Evolutionary conservation across 371 early-diverging fungal species (phyloP), one percentile per base, ranked within the genome.

Genomic region (Apophysomyces variabilis): DNA sequence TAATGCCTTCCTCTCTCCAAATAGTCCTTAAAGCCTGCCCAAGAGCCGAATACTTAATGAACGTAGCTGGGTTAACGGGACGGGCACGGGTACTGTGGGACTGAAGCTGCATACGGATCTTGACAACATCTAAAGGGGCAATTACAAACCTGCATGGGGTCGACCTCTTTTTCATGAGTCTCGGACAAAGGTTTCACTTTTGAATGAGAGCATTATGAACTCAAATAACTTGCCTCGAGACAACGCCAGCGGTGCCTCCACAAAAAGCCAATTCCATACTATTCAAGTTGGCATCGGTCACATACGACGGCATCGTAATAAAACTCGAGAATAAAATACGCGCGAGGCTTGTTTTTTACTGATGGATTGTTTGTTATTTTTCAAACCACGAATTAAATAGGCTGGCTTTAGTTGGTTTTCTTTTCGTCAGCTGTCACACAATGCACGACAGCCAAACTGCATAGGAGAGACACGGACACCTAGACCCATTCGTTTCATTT

Each of bases 121-220:
- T 97, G 68, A 96, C 87, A 2, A 97, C 97, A 62, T 97, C 98
- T 8, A 97, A 72, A 7, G 97, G 98, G 5, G 96, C 90, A 38
- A 95, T 90, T 5, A 92, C 84, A 56, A 85, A 83, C 58, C 85
- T 85, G 58, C 39, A 21, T 50, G 7, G 11, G 54, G 7, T 26
- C n/a, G 3, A 26, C 32, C 3, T 26, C 32, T 26, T 26, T 26
- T 26, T 3, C 32, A 26, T 26, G 32, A 26, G 32, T 26, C 32
- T 26, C 32, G 32, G 32, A 26, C 1, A 26, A 26, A 26, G 32
- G 32, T 26, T 26, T 26, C 3, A 26, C 32, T 26, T 26, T 26
- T 26, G 32, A 26, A 26, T 26, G 32, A 26, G 32, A 26, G 32
- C 21, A 38, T 8, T n/a, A 41, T 16, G 32, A 18, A 6, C 13